Evolutionary conservation across 2,329 filamentous ascomycete species (phyloP), one percentile per base, ranked within the genome.

Genomic region (Penicillium brevicompactum): DNA sequence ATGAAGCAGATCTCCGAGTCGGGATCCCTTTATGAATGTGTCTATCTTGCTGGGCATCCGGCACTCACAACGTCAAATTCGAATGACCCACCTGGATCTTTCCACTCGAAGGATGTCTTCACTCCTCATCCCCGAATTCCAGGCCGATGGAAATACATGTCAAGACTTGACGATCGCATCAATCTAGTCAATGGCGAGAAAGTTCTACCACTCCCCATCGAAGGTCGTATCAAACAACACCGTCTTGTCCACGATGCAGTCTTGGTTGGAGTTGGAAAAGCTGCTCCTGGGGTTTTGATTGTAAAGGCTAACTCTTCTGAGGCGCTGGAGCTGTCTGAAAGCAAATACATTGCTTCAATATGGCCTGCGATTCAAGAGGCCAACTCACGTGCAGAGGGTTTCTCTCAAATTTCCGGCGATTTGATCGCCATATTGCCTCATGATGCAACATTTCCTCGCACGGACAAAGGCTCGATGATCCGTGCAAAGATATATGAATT

Each of bases 381-480:
- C 22, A 80, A 80, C 53, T 53, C 55, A 2, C 65, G 69, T 2
- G 71, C 76, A 3, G 77, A 80, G 42, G 68, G 70, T n/a, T 77
- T 78, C 54, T 75, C 76, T 0, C 76, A 76, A 40, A 74, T 80
- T 14, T 68, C 76, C 1, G 67, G 67, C n/a, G 76, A 78, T 21
- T 74, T 77, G 67, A 64, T 79, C 21, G 61, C 64, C 7, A 59
- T 72, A 2, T 51, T 79, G 3, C 66, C 71, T 2, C 55, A 55
- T 6, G 71, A 73, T 14, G 61, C 69, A 0, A 61, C 72, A 0
- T 83, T 78, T 45, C 80, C 82, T 0, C 67, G 70, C 2, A 84
- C 82, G 0, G 82, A 84, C 51, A 84, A 85, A 61, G 79, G 79
- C 1, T 82, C 77, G 0, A 74, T 82, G 53, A 84, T 84, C 30